A percentile compares a stretch with the other conserved stretches of the same genome.
These are phyloP conservation scores for Ceratonia siliqua DNA, from an alignment of 306 rosid genomes.

Conservation along the genomic window DNA sequence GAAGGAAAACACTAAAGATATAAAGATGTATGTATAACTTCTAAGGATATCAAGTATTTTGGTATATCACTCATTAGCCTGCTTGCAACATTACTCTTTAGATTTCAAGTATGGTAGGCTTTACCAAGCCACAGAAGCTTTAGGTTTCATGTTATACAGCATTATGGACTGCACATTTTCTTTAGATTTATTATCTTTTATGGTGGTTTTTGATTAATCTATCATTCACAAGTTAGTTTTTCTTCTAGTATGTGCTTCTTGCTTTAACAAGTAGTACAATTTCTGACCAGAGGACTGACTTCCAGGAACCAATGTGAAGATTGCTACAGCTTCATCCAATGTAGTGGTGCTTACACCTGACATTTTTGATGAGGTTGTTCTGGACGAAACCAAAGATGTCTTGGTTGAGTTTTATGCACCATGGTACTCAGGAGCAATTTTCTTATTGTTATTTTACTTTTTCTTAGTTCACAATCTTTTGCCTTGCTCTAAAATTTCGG, in stretches of 20 bases:
- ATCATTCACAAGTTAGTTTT: conserved; percentile 15
- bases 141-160: conserved; percentile 16
- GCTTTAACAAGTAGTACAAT: not conserved
- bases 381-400: conserved; percentile 85
- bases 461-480: not conserved
- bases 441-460: conserved; percentile 5
- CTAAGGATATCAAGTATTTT: conserved; percentile 8
- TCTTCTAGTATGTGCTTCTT: not conserved
- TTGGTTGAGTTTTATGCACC: conserved; percentile 99
- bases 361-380: conserved; percentile 74
- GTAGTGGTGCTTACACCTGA: conserved; percentile 76
- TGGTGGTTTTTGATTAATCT: conserved; percentile 9
- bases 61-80: conserved; percentile 6
- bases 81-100: not conserved
- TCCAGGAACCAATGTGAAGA: conserved; percentile 91
- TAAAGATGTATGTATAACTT: conserved; percentile 23
- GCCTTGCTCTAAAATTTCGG: not conserved
- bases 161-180: not conserved
- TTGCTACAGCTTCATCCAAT: conserved; percentile 71
- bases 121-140: conserved; percentile 1
- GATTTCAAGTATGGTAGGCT: conserved; percentile 7
- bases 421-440: conserved; percentile 55
- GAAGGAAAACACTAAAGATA: not conserved
- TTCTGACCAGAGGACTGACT: conserved; percentile 34
- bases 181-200: not conserved